A percentile compares a stretch with the other conserved stretches of the same genome.
Evolutionary conservation across 805 yeast species (phyloP).

Genomic region (Ogataea siamensis): DNA sequence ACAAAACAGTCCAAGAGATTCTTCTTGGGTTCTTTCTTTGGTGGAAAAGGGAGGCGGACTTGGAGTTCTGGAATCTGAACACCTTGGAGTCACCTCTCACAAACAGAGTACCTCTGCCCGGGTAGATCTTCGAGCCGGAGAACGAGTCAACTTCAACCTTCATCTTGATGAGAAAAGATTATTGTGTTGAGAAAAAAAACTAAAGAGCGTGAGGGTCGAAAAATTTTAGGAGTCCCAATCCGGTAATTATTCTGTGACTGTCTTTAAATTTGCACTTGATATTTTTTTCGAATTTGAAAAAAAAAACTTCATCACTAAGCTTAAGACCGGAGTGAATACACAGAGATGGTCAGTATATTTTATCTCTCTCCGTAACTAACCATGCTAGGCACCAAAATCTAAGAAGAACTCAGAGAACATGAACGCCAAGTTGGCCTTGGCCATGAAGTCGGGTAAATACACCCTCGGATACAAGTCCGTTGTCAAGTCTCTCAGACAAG

Average conservation of each 20-base stretch:
- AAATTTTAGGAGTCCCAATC: conserved; percentile 3
- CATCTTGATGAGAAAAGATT: conserved; percentile 50
- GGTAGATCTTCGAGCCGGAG: conserved; percentile 99
- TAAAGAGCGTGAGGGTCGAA: conserved; percentile 11
- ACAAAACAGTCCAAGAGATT: conserved; percentile 98
- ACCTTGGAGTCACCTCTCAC: conserved; percentile 99
- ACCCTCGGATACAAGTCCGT: conserved; percentile 99
- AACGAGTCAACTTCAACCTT: conserved; percentile 99
- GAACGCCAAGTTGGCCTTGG: conserved; percentile 97
- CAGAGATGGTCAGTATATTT: conserved; percentile 95
- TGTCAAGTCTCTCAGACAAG: conserved; percentile 96
- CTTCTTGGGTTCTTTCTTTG: conserved; percentile 99
- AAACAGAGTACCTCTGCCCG: conserved; percentile 99
- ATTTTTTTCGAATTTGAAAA: conserved; percentile 1
- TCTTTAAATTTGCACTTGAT: background rate
- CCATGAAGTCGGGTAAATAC: conserved; percentile 99
- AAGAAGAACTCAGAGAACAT: conserved; percentile 89
- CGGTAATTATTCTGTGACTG: conserved; percentile 9
- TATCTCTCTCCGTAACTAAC: conserved; percentile 50
- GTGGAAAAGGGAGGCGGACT: conserved; percentile 95
- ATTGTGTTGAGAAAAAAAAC: conserved; percentile 11
- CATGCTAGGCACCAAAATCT: conserved; percentile 84
- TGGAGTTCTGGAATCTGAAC: conserved; percentile 98
- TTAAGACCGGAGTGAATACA: conserved; percentile 95
- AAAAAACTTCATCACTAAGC: conserved; percentile 7